These are phyloP conservation scores for Candida wancherniae DNA, from an alignment of 805 yeast genomes.

Conservation along the genomic window DNA sequence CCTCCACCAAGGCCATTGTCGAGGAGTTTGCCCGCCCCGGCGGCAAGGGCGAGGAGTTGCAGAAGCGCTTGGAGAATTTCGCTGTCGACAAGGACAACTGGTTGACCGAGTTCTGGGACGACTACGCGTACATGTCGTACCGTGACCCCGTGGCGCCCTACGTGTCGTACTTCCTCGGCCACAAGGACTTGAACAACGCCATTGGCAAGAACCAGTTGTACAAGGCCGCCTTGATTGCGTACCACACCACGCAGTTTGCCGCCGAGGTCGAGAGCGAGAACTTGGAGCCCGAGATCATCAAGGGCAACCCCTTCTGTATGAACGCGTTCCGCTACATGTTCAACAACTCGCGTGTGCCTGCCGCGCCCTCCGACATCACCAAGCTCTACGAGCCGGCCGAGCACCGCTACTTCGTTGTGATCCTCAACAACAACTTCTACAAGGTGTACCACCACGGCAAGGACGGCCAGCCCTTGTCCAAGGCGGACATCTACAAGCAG, in stretches of 20 bases:
- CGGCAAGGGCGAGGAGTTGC: conserved; percentile 66
- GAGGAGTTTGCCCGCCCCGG: conserved; percentile 59
- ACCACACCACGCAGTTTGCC: conserved; percentile 65
- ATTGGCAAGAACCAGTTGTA: conserved; percentile 60
- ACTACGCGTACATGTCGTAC: conserved; percentile 84
- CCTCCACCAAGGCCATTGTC: conserved; percentile 50
- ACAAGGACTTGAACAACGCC: conserved; percentile 58
- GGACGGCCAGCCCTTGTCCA: conserved; percentile 41
- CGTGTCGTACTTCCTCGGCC: conserved; percentile 85
- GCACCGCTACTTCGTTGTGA: conserved; percentile 67
- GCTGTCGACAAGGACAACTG: conserved; percentile 72
- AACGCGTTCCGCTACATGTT: conserved; percentile 88
- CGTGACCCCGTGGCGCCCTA: conserved; percentile 94
- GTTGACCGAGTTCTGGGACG: conserved; percentile 92
- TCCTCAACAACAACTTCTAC: conserved; percentile 74
- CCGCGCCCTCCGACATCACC: conserved; percentile 57
- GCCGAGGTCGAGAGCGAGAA: conserved; percentile 62
- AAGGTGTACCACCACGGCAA: conserved; percentile 59
- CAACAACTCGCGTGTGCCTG: conserved; percentile 83
- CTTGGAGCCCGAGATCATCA: conserved; percentile 75
- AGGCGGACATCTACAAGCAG: conserved; percentile 51
- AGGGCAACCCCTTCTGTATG: conserved; percentile 88
- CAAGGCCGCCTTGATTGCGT: conserved; percentile 73
- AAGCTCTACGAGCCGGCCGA: conserved; percentile 43
- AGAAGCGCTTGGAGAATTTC: conserved; percentile 54